phyloP scores from a whole-genome alignment of 2,329 filamentous ascomycete genomes.

The Hymenoscyphus linearis region DNA sequence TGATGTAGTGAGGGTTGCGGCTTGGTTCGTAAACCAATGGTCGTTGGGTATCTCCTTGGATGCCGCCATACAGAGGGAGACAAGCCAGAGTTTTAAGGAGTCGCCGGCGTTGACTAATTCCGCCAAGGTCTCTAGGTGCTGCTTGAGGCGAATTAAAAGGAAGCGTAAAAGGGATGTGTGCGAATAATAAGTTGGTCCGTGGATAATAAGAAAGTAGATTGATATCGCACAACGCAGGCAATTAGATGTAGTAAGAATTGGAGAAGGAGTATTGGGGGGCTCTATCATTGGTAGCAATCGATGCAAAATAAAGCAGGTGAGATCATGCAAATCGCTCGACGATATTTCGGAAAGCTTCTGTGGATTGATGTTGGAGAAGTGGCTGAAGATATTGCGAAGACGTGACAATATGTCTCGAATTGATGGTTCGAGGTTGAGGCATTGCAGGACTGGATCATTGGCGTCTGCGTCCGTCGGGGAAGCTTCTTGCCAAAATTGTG shows the following conservation, averaged over 20 bases:
- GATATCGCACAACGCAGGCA: constrained; percentile 42
- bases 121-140: constrained; percentile 26
- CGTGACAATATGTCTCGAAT: constrained; percentile 14
- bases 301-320: constrained; percentile 50
- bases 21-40: constrained; percentile 30
- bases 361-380: constrained; percentile 1
- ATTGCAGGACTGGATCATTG: constrained; percentile 30
- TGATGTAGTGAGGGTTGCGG: constrained; percentile 12
- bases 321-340: constrained; percentile 45
- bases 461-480: constrained; percentile 2
- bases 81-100: constrained; percentile 39
- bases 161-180: constrained; percentile 39
- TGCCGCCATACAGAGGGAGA: constrained; percentile 38
- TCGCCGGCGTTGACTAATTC: constrained; percentile 10
- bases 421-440: constrained; percentile 16
- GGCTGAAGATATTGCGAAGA: constrained; percentile 35
- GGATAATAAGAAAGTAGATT: constrained; percentile 48
- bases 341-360: constrained; percentile 30
- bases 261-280: neutral
- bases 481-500: constrained; percentile 41
- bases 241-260: constrained; percentile 33
- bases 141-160: constrained; percentile 33
- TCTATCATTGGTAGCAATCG: constrained; percentile 36
- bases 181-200: constrained; percentile 52
- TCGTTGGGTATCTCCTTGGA: constrained; percentile 28